Evolutionary conservation across 805 yeast genomes (phyloP).

Genomic region (Priceomyces melissophilus): DNA sequence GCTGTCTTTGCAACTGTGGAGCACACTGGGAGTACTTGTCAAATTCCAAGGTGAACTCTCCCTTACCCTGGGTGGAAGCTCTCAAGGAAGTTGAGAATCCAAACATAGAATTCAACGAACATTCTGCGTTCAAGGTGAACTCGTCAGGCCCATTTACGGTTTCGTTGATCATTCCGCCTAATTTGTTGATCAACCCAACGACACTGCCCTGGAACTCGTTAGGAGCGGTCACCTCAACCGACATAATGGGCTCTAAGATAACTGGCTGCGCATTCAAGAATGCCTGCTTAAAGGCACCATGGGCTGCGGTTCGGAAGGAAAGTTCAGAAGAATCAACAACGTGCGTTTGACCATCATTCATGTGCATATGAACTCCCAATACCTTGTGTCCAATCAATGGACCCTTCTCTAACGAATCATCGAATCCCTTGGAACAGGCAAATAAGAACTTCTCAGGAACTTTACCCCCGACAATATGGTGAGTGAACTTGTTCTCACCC

Average conservation of each 20-base stretch:
- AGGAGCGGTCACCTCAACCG: constrained; percentile 89
- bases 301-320: constrained; percentile 91
- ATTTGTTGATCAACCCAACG: constrained; percentile 87
- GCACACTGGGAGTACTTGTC: constrained; percentile 88
- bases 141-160: constrained; percentile 94
- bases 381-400: constrained; percentile 95
- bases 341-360: constrained; percentile 96
- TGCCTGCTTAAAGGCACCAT: constrained; percentile 88
- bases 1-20: constrained; percentile 84
- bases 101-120: constrained; percentile 94
- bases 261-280: constrained; percentile 82
- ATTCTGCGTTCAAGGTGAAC: constrained; percentile 88
- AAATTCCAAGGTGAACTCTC: constrained; percentile 95
- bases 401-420: constrained; percentile 92
- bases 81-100: constrained; percentile 94
- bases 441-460: constrained; percentile 90
- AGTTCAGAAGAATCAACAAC: constrained; percentile 95
- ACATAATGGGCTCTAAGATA: constrained; percentile 94
- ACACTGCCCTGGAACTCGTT: constrained; percentile 93
- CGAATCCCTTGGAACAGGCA: constrained; percentile 95
- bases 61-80: constrained; percentile 98
- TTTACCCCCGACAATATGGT: constrained; percentile 94
- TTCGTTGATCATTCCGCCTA: constrained; percentile 88
- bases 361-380: constrained; percentile 86
- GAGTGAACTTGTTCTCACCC: constrained; percentile 71